Conservation (phyloP, 306 rosid species). For the Inga leiocalycina region DNA sequence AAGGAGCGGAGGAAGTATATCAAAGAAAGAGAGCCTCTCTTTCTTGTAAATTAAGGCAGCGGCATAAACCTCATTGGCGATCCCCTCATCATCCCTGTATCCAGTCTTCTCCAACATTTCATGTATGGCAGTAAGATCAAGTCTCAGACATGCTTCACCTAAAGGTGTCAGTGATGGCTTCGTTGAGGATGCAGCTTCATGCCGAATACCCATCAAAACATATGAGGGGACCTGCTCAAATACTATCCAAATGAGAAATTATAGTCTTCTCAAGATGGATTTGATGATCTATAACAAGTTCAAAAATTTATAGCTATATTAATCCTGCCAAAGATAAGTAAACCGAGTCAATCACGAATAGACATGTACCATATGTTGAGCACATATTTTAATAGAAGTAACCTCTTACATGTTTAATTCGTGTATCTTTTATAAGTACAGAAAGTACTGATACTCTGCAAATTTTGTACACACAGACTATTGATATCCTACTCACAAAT, state of each 20-base stretch:
- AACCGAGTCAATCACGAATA: background rate
- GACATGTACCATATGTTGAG: background rate
- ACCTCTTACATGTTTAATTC: background rate
- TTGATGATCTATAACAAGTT: conserved; percentile 9
- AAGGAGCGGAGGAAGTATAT: too few species aligned
- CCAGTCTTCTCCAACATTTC: conserved; percentile 90
- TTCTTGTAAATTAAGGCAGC: conserved; percentile 19
- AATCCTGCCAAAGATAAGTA: background rate
- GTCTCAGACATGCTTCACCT: conserved; percentile 89
- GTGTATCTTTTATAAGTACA: background rate
- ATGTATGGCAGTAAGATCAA: conserved; percentile 90
- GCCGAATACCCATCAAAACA: conserved; percentile 76
- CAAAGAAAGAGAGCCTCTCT: background rate
- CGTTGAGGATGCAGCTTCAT: conserved; percentile 58
- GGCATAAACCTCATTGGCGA: conserved; percentile 88
- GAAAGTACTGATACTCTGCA: background rate
- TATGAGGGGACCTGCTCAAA: conserved; percentile 73
- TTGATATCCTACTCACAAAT: too few species aligned
- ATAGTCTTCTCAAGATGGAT: conserved; percentile 36
- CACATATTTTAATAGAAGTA: background rate
- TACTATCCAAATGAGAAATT: conserved; percentile 55
- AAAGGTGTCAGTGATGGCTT: conserved; percentile 80
- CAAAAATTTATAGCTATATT: background rate
- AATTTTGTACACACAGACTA: too few species aligned
- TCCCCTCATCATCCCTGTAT: conserved; percentile 95